Base-by-base conservation (phyloP, 2,329 filamentous ascomycete species). In the Arthroderma sp. region DNA sequence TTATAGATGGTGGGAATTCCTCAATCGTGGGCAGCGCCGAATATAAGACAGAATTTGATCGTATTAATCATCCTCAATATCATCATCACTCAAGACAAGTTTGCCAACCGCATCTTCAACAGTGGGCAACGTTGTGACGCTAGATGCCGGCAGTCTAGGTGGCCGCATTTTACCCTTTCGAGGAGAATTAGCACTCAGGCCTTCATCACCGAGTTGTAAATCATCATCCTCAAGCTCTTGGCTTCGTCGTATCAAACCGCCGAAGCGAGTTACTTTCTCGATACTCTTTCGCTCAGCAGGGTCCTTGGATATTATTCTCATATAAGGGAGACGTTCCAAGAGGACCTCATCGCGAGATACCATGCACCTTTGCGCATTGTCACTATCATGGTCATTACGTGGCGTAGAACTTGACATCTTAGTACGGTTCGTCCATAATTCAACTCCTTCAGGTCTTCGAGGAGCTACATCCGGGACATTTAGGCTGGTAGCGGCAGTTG, bases 241-340 rank as follows among this genome's bases (percentile, higher is more conserved):
- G 55, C 72, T 67, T 33, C 69, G 67, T n/a, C 73, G 66, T 1
- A 76, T 75, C 17, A 83, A 78, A 15, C 82, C 83, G 4, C 77
- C 79, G 63, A 90, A 87, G 1, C 79, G 78, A 0, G 84, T 84
- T 6, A 94, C 79, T 64, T 80, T 84, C 57, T 86, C 82, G 7
- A 91, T 76, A 19, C 85, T 81, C 54, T 75, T 76, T 1, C 79
- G 71, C 23, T 74, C 67, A 43, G 70, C 55, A 51, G 63, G 59
- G 57, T 66, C 65, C 57, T 66, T 63, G 70, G 66, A 60, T 39
- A 96, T 87, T 54, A 81, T 79, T 1, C 84, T 78, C 77, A 93
- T 83, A 70, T 95, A 97, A 0, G 93, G 93, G 0, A 98, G 78
- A 7, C 89, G 83, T 62, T 97, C 88, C 23, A 96, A 80, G 0